Percentiles rank a stretch among this genome's conserved stretches.
Conservation (phyloP, 306 rosid species). For the Begonia fuchsioides region DNA sequence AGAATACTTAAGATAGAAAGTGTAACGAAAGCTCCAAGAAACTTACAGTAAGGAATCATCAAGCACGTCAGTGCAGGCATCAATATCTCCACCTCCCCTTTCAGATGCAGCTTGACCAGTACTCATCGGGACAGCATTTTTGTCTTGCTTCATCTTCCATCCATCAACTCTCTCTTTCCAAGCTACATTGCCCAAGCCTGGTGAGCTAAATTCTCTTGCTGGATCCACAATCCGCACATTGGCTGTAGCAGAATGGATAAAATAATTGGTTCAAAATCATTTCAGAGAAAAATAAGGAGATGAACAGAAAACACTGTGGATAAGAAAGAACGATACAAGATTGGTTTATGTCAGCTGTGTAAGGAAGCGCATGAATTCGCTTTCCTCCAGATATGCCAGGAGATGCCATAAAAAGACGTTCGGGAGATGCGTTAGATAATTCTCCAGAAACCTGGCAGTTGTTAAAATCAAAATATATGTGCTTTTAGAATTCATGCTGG, state of each 20-base stretch:
- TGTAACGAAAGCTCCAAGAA: neutral
- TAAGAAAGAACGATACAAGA: constrained; percentile 37
- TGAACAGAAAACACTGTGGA: constrained; percentile 1
- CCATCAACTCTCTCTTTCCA: constrained; percentile 99
- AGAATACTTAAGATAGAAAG: neutral
- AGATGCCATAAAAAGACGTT: constrained; percentile 76
- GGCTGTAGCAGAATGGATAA: constrained; percentile 32
- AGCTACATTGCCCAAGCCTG: constrained; percentile 86
- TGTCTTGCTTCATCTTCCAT: constrained; percentile 97
- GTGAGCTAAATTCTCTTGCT: constrained; percentile 31
- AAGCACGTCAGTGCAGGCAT: constrained; percentile 84
- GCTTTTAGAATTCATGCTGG: neutral
- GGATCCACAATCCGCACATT: constrained; percentile 62
- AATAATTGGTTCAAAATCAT: constrained; percentile 13
- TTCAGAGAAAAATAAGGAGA: constrained; percentile 10
- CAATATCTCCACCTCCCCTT: constrained; percentile 90
- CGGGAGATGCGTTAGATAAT: constrained; percentile 88
- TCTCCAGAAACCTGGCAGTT: constrained; percentile 75
- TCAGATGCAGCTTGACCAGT: constrained; percentile 82
- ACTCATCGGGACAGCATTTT: constrained; percentile 75
- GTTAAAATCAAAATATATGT: constrained; percentile 3
- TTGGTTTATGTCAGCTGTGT: constrained; percentile 60
- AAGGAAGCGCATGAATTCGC: constrained; percentile 50
- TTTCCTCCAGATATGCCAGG: constrained; percentile 57
- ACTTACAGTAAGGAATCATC: constrained; percentile 84